phyloP scores from a whole-genome alignment of 352 stramenopile genomes.

The Aphanomyces cochlioides region DNA sequence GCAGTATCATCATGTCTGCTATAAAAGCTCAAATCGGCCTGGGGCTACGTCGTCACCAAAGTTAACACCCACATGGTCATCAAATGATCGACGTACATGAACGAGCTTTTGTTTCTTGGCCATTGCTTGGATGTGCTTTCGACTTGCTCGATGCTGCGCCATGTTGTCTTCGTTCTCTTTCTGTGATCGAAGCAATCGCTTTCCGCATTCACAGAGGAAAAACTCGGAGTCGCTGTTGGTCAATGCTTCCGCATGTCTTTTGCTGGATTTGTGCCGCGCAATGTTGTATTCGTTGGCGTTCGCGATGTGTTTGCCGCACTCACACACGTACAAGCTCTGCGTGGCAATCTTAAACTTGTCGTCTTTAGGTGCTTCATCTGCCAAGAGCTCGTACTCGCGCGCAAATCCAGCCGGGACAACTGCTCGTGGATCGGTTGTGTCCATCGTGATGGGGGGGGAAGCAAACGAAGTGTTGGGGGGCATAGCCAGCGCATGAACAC shows the following conservation, averaged over 20 bases:
- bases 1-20: conserved; percentile 20
- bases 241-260: conserved; percentile 25
- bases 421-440: not conserved
- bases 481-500: not conserved
- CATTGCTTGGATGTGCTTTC: conserved; percentile 31
- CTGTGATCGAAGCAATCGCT: conserved; percentile 27
- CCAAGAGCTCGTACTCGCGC: conserved; percentile 21
- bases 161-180: conserved; percentile 31
- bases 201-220: conserved; percentile 29
- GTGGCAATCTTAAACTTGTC: conserved; percentile 23
- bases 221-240: conserved; percentile 30
- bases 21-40: not conserved
- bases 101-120: conserved; percentile 31
- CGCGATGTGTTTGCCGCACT: conserved; percentile 29
- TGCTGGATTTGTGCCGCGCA: conserved; percentile 29
- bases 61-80: not conserved
- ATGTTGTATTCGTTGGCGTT: conserved; percentile 33
- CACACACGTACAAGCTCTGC: conserved; percentile 26
- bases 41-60: too few species aligned
- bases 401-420: conserved; percentile 2
- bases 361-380: conserved; percentile 8
- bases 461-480: too few species aligned
- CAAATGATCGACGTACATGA: not conserved
- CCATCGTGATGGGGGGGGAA: conserved; percentile 13
- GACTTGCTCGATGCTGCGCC: conserved; percentile 27